These are phyloP conservation scores for Aspergillus fumigatus DNA, from an alignment of 2,329 filamentous ascomycete genomes.

Conservation along the genomic window DNA sequence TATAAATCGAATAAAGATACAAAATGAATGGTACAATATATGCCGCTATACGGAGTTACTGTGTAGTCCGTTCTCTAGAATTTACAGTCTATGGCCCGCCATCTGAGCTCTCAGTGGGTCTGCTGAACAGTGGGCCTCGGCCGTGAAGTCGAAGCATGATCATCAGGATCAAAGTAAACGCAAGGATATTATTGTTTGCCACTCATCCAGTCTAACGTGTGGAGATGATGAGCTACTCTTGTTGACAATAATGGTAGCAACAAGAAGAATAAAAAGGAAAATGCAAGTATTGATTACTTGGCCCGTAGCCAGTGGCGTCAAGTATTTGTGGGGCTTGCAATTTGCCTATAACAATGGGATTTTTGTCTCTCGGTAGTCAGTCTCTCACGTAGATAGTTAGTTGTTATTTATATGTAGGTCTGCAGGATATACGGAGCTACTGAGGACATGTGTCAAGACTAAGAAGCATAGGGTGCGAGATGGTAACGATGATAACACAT, in stretches of 20 bases:
- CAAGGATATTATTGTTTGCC: not conserved
- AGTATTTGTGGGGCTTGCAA: not conserved
- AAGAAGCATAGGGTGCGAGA: not conserved
- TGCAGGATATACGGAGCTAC: no score
- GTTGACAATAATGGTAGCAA: not conserved
- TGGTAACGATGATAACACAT: not conserved
- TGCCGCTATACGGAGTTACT: not conserved
- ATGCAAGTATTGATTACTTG: not conserved
- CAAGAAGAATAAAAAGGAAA: not conserved
- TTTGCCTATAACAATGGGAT: not conserved
- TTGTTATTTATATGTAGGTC: no score
- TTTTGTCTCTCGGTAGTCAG: no score
- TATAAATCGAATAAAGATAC: not conserved
- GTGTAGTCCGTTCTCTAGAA: not conserved
- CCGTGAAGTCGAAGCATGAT: not conserved
- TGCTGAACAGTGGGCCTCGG: not conserved
- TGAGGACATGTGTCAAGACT: not conserved
- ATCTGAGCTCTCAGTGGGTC: not conserved
- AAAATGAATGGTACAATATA: not conserved
- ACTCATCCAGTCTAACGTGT: not conserved
- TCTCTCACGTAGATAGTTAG: no score
- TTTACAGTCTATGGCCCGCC: not conserved
- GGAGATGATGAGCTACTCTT: not conserved
- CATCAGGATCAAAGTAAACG: not conserved
- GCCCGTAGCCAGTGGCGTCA: not conserved